A percentile compares a stretch with the other conserved stretches of the same genome.
Evolutionary conservation across 2,329 filamentous ascomycete species (phyloP).

Genomic region (Cercospora nicotianae): DNA sequence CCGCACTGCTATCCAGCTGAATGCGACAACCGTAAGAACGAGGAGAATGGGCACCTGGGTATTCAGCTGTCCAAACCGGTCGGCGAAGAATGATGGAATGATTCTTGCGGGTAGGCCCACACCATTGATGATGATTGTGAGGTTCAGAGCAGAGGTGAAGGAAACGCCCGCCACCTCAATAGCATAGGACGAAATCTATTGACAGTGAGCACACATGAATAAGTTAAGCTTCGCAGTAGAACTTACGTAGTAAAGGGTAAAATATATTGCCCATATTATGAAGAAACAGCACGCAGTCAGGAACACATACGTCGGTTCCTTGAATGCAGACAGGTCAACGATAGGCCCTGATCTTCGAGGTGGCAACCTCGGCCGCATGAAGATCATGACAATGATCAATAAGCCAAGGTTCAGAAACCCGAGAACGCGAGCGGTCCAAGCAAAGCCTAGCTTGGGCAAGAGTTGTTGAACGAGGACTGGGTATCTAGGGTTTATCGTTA

Average conservation of each 20-base stretch:
- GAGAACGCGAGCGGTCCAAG: constrained; percentile 63
- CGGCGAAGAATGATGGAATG: constrained; percentile 55
- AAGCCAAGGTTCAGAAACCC: constrained; percentile 59
- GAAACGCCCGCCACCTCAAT: constrained; percentile 43
- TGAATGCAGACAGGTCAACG: constrained; percentile 45
- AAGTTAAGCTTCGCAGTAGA: background rate
- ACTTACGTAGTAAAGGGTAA: constrained; percentile 49
- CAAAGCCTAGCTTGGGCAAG: constrained; percentile 61
- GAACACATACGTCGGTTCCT: constrained; percentile 43
- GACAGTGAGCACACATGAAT: background rate
- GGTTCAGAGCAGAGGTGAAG: constrained; percentile 51
- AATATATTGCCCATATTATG: constrained; percentile 41
- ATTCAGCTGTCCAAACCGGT: constrained; percentile 58
- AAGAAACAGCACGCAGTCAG: constrained; percentile 39
- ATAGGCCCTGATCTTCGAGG: constrained; percentile 46
- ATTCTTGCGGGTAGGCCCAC: constrained; percentile 58
- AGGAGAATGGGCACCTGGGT: constrained; percentile 53
- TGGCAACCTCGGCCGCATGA: constrained; percentile 46
- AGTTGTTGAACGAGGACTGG: constrained; percentile 57
- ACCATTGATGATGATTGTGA: constrained; percentile 60
- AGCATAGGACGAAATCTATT: constrained; percentile 40
- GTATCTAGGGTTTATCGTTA: constrained; percentile 32
- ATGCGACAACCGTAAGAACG: constrained; percentile 51
- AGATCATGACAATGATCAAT: constrained; percentile 38
- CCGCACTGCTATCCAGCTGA: constrained; percentile 58